phyloP scores from a whole-genome alignment of 1,284 basidiomycete species.

The Cutaneotrichosporon spelunceum region DNA sequence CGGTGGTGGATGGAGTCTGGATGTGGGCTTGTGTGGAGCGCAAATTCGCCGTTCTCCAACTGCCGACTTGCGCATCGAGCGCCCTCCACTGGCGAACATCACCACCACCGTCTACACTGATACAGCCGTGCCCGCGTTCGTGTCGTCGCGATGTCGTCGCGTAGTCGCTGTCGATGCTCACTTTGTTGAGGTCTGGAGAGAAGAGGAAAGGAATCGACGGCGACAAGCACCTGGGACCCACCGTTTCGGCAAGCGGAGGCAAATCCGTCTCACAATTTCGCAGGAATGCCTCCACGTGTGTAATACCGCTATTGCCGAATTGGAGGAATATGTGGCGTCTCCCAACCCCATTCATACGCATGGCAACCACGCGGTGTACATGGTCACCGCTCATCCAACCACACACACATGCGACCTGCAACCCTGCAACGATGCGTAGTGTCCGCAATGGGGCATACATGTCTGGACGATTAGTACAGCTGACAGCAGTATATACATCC shows the following conservation, averaged over 20 bases:
- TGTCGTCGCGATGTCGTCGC: slow-evolving; percentile 1
- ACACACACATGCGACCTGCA: too few species aligned
- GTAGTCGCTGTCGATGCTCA: slow-evolving; percentile 3
- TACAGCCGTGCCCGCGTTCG: neutral
- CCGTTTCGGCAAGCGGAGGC: neutral
- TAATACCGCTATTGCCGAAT: neutral
- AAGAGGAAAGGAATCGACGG: neutral
- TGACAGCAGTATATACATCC: too few species aligned
- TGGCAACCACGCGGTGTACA: too few species aligned
- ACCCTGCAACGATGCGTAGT: too few species aligned
- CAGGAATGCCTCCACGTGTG: neutral
- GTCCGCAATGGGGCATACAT: too few species aligned
- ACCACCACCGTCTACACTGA: neutral
- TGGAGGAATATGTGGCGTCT: too few species aligned
- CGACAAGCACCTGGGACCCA: neutral
- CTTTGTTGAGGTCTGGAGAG: slow-evolving; percentile 8
- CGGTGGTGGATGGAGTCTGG: neutral
- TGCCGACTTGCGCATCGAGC: neutral
- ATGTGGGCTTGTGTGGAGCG: neutral
- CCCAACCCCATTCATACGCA: too few species aligned
- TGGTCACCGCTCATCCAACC: too few species aligned
- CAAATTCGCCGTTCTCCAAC: neutral
- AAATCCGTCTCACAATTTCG: neutral
- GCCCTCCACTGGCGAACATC: neutral
- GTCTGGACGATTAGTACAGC: too few species aligned